Base-by-base conservation (phyloP, 108 stramenopile species). In the Skeletonema marinoi region DNA sequence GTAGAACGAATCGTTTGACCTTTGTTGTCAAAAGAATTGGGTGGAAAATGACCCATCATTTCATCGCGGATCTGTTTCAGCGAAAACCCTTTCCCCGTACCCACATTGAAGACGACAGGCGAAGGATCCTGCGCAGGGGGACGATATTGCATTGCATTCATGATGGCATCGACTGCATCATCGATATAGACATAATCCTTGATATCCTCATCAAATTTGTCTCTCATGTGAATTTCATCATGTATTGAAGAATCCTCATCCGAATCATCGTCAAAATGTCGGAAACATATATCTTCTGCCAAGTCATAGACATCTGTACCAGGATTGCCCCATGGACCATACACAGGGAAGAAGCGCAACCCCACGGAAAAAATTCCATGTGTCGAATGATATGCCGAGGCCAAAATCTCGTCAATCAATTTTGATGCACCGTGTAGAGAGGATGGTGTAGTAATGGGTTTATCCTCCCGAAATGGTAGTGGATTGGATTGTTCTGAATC, bases 161-260 rank as follows among this genome's bases (percentile, higher is more conserved):
- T 83, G 42, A 93, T 84, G 2, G 89, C 95, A 84, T 92, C 90
- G 16, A 96, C 78, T n/a, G 92, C 91, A 81, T 96, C 95, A 73
- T 96, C 95, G 62, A 96, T 90, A 79, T 89, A 96, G 4, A 93
- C 84, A 74, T 83, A 96, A 73, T 96, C 95, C 31, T 86, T 85
- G 14, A 88, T 44, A 68, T 71, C 68, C 9, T 82, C 66, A 25
- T 68, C 46, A 44, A 31, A 69, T 32, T n/a, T 30, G 31, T 72
- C 51, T 9, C 6, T 36, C 36, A 36, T 2, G 46, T 48, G 8
- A 11, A 12, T 13, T 2, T 32, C 32, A 35, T 30, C 56, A 25
- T 10, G 13, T 4, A 13, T 25, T 3, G 16, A 32, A 76, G 29
- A 32, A 76, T 12, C 21, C 50, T 41, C 39, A 12, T 72, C 79